Conservation (phyloP, 768 basidiomycete species). For the Boletus subparvulus region DNA sequence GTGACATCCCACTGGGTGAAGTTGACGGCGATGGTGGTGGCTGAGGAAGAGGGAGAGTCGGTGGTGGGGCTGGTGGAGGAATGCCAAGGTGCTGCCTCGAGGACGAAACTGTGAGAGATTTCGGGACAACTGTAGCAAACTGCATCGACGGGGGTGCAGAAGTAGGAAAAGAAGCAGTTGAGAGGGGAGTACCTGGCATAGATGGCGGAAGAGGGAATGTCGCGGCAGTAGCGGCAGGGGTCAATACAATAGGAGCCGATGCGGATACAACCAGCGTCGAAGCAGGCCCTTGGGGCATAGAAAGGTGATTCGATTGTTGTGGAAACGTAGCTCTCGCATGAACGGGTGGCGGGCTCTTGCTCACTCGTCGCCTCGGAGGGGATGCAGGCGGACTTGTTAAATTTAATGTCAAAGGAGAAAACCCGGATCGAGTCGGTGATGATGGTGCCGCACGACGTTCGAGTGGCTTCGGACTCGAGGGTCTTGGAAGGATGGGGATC, state of each 20-base stretch:
- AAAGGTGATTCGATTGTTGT: constrained; percentile 8
- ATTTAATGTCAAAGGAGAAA: constrained; percentile 27
- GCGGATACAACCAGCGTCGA: constrained; percentile 11
- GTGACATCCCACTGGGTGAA: neutral
- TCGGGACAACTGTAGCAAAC: constrained; percentile 2
- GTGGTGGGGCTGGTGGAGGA: constrained; percentile 32
- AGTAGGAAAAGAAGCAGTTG: constrained; percentile 12
- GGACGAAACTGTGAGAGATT: constrained; percentile 7
- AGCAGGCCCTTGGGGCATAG: constrained; percentile 4
- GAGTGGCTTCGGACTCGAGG: constrained; percentile 31
- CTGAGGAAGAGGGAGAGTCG: constrained; percentile 31
- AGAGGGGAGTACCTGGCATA: constrained; percentile 20
- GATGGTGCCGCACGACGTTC: constrained; percentile 25
- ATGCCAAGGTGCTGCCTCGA: constrained; percentile 31
- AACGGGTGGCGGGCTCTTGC: constrained; percentile 30
- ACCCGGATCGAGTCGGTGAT: constrained; percentile 31
- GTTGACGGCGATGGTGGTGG: constrained; percentile 21
- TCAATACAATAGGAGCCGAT: constrained; percentile 3
- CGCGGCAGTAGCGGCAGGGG: constrained; percentile 2
- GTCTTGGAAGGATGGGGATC: constrained; percentile 24
- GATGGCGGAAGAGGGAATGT: constrained; percentile 20
- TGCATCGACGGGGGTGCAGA: neutral
- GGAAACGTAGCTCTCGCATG: constrained; percentile 10
- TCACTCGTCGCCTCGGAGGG: constrained; percentile 17
- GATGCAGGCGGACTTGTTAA: constrained; percentile 22